phyloP scores from a whole-genome alignment of 257 asterid genomes.

The Lycium ferocissimum region DNA sequence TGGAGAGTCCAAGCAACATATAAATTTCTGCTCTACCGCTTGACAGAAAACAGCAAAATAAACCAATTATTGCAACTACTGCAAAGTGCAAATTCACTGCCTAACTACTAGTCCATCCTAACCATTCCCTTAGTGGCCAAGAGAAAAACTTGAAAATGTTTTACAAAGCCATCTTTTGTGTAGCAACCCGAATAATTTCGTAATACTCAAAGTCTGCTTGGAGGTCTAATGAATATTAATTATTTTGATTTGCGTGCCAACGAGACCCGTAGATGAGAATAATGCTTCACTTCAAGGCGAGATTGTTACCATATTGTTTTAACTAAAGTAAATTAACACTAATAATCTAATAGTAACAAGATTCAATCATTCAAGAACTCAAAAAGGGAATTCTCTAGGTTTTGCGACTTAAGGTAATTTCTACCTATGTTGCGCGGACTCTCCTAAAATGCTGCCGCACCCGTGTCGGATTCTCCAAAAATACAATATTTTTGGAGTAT shows the following conservation, averaged over 20 bases:
- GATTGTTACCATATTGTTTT: not conserved
- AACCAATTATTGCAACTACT: not conserved
- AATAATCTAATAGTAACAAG: not conserved
- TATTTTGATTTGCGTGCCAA: too few species aligned
- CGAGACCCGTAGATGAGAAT: not conserved
- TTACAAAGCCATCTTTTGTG: not conserved
- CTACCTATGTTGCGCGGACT: too few species aligned
- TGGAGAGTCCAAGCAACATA: constrained; percentile 4
- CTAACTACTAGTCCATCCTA: not conserved
- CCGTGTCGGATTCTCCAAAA: too few species aligned
- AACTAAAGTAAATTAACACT: not conserved
- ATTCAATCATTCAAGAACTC: not conserved
- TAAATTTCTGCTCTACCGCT: not conserved
- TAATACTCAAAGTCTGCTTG: not conserved
- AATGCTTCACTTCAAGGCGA: not conserved
- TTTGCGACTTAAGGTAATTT: not conserved
- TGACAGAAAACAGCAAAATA: not conserved
- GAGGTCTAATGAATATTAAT: not conserved
- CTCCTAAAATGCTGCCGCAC: too few species aligned
- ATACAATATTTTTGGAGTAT: too few species aligned
- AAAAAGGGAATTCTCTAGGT: not conserved
- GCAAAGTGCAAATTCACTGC: not conserved
- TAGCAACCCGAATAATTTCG: not conserved
- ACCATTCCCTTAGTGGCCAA: not conserved
- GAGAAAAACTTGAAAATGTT: not conserved